Evolutionary conservation across 495 filamentous ascomycete species (phyloP), one percentile per base, ranked within the genome.

Genomic region (Aspergillus ostianus): DNA sequence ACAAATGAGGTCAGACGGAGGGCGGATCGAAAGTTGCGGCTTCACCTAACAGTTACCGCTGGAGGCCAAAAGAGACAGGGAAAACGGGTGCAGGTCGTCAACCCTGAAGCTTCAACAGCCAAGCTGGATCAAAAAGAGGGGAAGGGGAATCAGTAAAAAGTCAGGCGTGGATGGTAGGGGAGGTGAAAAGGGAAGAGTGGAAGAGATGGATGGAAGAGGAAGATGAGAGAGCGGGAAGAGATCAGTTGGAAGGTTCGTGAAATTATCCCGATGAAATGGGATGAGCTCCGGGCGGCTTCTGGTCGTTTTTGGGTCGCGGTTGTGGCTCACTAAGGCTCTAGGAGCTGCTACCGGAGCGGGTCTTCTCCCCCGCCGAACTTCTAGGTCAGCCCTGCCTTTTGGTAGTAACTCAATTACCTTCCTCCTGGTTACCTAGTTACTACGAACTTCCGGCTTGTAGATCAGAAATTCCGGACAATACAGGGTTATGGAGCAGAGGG

Each of bases 1-100:
- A 41, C 36, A 41, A 41, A 41, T 41, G 36, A 41, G 36, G 63
- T 62, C 57, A 15, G 36, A 41, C 13, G 36, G 61, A 58, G 59
- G 60, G 58, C 56, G 57, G 54, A 63, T 56, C 59, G 64, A 65
- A 23, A 29, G 46, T 59, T 62, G 64, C 57, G 57, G 63, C 59
- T 50, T 57, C 46, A 57, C 23, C 55, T 48, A 63, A 51, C 26
- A 48, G 52, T 47, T 62, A 54, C 57, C 64, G 61, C 63, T 65
- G 65, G 56, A 51, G 27, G 52, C 23, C 54, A 69, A 69, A 71
- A 72, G 70, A 70, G 60, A 49, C 61, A 57, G 68, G 71, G 73
- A 73, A 69, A 67, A 77, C 74, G 72, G 75, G 79, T 82, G 79
- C 79, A 82, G 79, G 79, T 76, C 78, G 77, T 70, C 67, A 48